These are phyloP conservation scores for Aspergillus ruber DNA, from an alignment of 2,329 filamentous ascomycete genomes.

Conservation along the genomic window DNA sequence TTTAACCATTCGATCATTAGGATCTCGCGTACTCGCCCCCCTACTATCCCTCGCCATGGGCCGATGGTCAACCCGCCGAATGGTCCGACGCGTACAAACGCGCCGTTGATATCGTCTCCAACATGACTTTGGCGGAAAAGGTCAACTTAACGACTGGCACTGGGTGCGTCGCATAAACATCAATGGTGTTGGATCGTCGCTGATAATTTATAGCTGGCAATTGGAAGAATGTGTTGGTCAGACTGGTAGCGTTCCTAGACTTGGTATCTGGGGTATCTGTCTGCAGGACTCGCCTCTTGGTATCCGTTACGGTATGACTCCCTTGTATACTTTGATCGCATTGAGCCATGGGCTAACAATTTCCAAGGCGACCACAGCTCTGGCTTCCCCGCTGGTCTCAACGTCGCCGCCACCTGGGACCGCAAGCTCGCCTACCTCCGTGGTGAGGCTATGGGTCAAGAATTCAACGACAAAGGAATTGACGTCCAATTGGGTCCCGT, in stretches of 20 bases:
- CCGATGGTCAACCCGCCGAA: slow-evolving; percentile 58
- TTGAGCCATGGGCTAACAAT: not conserved
- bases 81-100: slow-evolving; percentile 72
- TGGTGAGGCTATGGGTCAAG: slow-evolving; percentile 66
- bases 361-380: slow-evolving; percentile 65
- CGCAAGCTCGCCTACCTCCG: slow-evolving; percentile 62
- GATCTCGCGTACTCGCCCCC: slow-evolving; percentile 50
- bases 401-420: slow-evolving; percentile 78
- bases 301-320: slow-evolving; percentile 55
- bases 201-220: slow-evolving; percentile 48
- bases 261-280: slow-evolving; percentile 66
- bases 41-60: slow-evolving; percentile 83
- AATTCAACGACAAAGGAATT: slow-evolving; percentile 68
- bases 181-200: not conserved
- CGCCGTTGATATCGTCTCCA: slow-evolving; percentile 72
- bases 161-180: slow-evolving; percentile 52
- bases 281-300: slow-evolving; percentile 81
- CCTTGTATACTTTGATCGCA: not conserved
- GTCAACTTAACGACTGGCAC: slow-evolving; percentile 91
- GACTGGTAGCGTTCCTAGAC: slow-evolving; percentile 41
- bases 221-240: slow-evolving; percentile 73
- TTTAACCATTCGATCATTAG: slow-evolving; percentile 5
- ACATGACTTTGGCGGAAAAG: slow-evolving; percentile 79
- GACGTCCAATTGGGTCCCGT: slow-evolving; percentile 72
- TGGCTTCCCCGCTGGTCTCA: slow-evolving; percentile 72